Conservation (phyloP, 306 rosid genomes). For the Fagus sylvatica region DNA sequence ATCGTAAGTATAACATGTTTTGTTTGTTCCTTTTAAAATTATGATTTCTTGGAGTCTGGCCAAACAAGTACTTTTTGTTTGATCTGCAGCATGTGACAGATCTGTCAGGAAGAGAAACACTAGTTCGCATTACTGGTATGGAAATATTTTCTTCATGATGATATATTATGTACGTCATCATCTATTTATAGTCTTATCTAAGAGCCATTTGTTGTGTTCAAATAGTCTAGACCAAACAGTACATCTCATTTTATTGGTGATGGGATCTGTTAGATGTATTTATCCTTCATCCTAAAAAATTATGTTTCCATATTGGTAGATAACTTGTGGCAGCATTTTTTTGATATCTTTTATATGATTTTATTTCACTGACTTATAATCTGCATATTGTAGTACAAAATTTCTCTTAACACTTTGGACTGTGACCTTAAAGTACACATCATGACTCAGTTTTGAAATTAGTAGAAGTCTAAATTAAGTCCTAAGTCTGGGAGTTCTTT, state of each 20-base stretch:
- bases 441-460: background rate
- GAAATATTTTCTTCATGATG: background rate
- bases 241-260: background rate
- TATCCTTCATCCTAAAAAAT: background rate
- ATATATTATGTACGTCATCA: background rate
- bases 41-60: background rate
- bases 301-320: background rate
- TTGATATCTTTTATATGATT: background rate
- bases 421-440: background rate
- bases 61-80: background rate
- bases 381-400: background rate
- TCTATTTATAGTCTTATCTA: background rate
- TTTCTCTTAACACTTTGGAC: background rate
- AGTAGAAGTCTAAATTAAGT: background rate
- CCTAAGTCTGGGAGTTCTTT: background rate
- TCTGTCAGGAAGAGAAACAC: conserved; percentile 81
- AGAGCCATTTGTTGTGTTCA: background rate
- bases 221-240: background rate
- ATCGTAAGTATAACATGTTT: conserved; percentile 48
- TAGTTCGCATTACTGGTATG: conserved; percentile 78
- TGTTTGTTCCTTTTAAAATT: background rate
- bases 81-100: conserved; percentile 73
- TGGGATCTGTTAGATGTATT: background rate
- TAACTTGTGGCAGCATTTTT: background rate
- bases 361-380: background rate